Base-by-base conservation (phyloP, 345 rosid species). In the Ceriops zippeliana region DNA sequence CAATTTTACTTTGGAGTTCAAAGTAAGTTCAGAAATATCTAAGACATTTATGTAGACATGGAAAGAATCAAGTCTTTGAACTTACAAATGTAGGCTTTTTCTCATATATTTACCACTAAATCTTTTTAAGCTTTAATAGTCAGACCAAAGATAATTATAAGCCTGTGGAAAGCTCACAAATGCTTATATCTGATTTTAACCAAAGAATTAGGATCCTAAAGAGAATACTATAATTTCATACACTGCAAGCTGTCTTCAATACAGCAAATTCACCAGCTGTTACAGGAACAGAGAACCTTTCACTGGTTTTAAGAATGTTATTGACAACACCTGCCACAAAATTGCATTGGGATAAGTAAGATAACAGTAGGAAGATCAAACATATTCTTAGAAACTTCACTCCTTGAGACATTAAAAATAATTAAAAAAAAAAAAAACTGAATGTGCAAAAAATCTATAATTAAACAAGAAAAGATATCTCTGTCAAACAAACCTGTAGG, bases 241-340 rank as follows among this genome's bases (percentile, higher is more conserved):
- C 97, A 75, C 88, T 88, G 81, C 86, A 90, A 54, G 93, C 93
- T 65, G 93, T 83, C 89, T 85, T 95, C 87, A 95, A 38, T 68
- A 91, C 99, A 11, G 89, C 78, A 75, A 95, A 90, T 82, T 95
- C 98, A 72, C 89, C 96, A 28, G 76, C 76, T 30, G 96, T 82
- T 34, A 91, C 82, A 57, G 96, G 93, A 75, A 95, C 87, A 68
- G 70, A 76, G 26, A 95, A 60, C 38, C 84, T 80, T 5, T 91
- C 98, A 17, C 42, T 85, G 47, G 86, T 84, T 63, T 80, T 87
- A 53, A 83, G 73, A 79, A 90, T 65, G 80, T 71, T 91, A 86
- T 91, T 90, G 70, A 60, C 74, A 57, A 95, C 96, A 77, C 62
- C 99, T 95, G 91, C 77, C 61, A 73, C 35, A 69, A 46, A 52